Conservation (phyloP, 306 rosid species). For the Medicago truncatula region DNA sequence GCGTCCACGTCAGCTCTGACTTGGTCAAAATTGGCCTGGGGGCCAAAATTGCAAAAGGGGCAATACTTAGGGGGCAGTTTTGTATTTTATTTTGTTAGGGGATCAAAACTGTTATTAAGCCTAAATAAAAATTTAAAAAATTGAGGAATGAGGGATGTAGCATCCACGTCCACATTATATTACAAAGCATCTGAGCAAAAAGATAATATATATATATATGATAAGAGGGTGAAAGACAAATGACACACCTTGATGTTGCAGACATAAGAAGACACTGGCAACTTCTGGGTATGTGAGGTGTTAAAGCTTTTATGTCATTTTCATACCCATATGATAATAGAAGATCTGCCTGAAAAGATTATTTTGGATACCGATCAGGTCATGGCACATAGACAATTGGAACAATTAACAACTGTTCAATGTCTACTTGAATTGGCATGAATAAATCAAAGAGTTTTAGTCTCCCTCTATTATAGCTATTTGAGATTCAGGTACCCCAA, state of each 20-base stretch:
- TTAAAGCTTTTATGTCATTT: constrained; percentile 80
- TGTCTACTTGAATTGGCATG: background rate
- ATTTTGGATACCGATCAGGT: constrained; percentile 29
- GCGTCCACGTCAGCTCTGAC: too few species aligned
- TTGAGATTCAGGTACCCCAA: background rate
- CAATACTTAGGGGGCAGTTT: too few species aligned
- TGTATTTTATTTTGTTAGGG: too few species aligned
- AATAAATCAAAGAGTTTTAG: constrained; percentile 12
- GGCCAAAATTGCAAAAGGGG: too few species aligned
- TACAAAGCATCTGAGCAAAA: constrained; percentile 27
- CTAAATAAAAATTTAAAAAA: background rate
- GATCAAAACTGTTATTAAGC: too few species aligned
- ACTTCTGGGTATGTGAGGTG: constrained; percentile 78
- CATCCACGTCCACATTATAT: constrained; percentile 22
- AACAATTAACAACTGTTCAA: constrained; percentile 5
- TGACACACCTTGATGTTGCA: constrained; percentile 87
- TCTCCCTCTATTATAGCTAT: background rate
- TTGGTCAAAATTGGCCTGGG: too few species aligned
- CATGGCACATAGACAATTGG: constrained; percentile 6
- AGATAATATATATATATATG: background rate
- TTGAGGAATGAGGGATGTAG: constrained; percentile 6
- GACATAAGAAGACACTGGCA: constrained; percentile 99
- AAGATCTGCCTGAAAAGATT: constrained; percentile 91
- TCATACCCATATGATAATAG: constrained; percentile 89
- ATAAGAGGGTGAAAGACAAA: constrained; percentile 28